Conservation (phyloP, 1,284 basidiomycete genomes). For the Stereum hirsutum region DNA sequence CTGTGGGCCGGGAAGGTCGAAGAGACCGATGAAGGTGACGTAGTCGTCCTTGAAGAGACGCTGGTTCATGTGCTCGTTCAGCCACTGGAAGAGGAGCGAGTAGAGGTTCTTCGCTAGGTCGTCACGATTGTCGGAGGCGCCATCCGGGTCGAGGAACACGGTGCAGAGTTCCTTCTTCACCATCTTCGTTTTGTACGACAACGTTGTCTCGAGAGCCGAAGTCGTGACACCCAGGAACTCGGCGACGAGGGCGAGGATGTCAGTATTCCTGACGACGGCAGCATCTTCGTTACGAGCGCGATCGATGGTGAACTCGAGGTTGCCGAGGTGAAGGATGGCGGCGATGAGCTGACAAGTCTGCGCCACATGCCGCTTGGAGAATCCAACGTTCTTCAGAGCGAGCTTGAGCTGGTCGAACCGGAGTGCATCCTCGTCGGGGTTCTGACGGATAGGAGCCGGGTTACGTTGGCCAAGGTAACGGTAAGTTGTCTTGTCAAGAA, state of each 20-base stretch:
- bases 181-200: conserved; percentile 89
- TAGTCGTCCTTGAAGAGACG: conserved; percentile 90
- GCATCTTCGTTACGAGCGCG: conserved; percentile 78
- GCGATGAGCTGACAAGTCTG: conserved; percentile 93
- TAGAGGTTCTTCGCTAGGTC: conserved; percentile 92
- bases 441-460: conserved; percentile 27
- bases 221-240: conserved; percentile 86
- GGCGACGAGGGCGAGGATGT: conserved; percentile 74
- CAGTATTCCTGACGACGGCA: conserved; percentile 77
- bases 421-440: conserved; percentile 63
- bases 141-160: conserved; percentile 91
- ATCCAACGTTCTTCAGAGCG: conserved; percentile 86
- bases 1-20: conserved; percentile 93
- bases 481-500: conserved; percentile 72
- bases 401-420: conserved; percentile 90
- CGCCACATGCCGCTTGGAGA: conserved; percentile 89
- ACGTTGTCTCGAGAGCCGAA: conserved; percentile 68
- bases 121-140: conserved; percentile 87
- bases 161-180: conserved; percentile 95
- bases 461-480: conserved; percentile 75
- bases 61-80: conserved; percentile 95
- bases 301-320: conserved; percentile 89
- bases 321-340: conserved; percentile 92
- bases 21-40: conserved; percentile 86
- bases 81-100: conserved; percentile 92